These are phyloP conservation scores for Stephania yunnanensis DNA, from an alignment of 164 flowering plant species.

Conservation along the genomic window DNA sequence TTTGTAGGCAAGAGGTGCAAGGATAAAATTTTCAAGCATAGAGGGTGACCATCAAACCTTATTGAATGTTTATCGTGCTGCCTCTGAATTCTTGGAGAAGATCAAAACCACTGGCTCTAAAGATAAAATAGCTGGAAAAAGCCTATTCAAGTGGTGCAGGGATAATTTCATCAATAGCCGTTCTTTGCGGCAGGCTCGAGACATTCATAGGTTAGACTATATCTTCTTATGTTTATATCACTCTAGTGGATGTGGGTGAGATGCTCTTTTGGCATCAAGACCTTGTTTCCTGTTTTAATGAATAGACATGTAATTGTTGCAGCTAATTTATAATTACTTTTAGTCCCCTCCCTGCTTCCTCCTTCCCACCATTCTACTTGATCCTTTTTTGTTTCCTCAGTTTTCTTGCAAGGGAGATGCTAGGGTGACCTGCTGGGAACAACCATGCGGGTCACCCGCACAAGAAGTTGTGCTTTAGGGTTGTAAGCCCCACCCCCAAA, in stretches of 20 bases:
- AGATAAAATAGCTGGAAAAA: slow-evolving; percentile 48
- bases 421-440: no score
- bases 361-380: no score
- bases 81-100: slow-evolving; percentile 64
- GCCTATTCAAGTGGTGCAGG: slow-evolving; percentile 80
- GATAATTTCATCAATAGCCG: slow-evolving; percentile 79
- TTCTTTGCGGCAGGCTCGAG: slow-evolving; percentile 80
- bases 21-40: slow-evolving; percentile 56
- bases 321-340: no score
- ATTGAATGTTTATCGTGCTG: slow-evolving; percentile 67
- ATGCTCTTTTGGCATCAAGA: neutral
- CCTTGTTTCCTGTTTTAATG: neutral
- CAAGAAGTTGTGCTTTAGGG: no score
- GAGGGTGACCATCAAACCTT: slow-evolving; percentile 91
- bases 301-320: neutral
- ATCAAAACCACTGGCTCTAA: slow-evolving; percentile 28
- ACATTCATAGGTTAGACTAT: slow-evolving; percentile 65
- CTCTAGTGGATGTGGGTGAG: neutral
- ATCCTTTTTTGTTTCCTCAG: no score
- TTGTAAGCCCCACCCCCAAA: no score
- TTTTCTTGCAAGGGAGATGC: no score
- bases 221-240: neutral
- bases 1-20: slow-evolving; percentile 62
- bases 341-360: no score
- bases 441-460: no score